A percentile compares a stretch with the other conserved stretches of the same genome.
Conservation (phyloP, 169 alveolate species). For the Neospora caninum region DNA sequence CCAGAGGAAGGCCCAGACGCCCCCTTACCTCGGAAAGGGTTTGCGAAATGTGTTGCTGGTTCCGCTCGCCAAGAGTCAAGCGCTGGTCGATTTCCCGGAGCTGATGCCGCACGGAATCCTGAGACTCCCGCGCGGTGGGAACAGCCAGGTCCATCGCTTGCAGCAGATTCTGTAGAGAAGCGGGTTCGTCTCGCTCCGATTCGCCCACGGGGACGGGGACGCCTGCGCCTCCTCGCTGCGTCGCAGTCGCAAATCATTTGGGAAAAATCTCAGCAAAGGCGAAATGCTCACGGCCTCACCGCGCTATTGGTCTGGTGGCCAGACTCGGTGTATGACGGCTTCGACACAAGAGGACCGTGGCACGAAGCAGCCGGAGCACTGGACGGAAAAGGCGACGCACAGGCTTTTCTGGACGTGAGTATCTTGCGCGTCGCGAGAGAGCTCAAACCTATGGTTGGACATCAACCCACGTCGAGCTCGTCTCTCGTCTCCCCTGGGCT, state of each 20-base stretch:
- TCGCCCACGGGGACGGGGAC: background rate
- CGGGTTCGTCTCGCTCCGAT: background rate
- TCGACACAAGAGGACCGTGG: too few relatives aligned
- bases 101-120: background rate
- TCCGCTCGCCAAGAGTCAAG: background rate
- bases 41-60: constrained; percentile 14
- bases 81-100: background rate
- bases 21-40: constrained; percentile 19
- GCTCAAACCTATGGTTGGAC: too few relatives aligned
- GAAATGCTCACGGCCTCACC: too few relatives aligned
- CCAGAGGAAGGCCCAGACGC: background rate
- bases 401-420: too few relatives aligned
- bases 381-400: too few relatives aligned
- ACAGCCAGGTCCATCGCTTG: background rate
- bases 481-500: background rate
- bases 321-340: too few relatives aligned
- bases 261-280: too few relatives aligned
- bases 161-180: background rate
- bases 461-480: too few relatives aligned
- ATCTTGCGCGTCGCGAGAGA: too few relatives aligned
- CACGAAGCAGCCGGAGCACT: too few relatives aligned
- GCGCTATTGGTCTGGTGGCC: too few relatives aligned
- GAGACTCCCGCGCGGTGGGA: background rate
- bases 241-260: too few relatives aligned
- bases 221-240: background rate